Percentiles rank a stretch among this genome's conserved stretches.
These are phyloP conservation scores for Yamadazyma epiphylla DNA, from an alignment of 1,139 yeast species.

Conservation along the genomic window DNA sequence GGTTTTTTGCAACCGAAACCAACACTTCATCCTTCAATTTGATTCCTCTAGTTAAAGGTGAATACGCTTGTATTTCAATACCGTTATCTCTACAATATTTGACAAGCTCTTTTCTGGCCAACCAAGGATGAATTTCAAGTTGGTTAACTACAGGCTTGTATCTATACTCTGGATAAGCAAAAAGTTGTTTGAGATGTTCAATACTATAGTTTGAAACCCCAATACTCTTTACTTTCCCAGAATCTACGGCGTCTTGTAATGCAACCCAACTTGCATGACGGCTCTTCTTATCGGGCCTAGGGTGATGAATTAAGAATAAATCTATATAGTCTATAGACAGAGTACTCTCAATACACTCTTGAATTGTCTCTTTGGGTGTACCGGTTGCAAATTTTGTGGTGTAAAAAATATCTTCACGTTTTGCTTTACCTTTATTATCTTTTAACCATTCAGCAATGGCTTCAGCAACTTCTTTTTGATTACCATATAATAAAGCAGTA, in stretches of 20 bases:
- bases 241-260: conserved; percentile 56
- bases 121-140: conserved; percentile 36
- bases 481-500: conserved; percentile 45
- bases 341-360: conserved; percentile 4
- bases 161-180: conserved; percentile 38
- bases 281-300: conserved; percentile 25
- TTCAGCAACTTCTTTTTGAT: conserved; percentile 43
- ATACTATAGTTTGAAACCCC: conserved; percentile 69
- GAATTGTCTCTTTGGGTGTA: conserved; percentile 1
- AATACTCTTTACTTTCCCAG: conserved; percentile 49
- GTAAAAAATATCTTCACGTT: conserved; percentile 31
- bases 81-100: conserved; percentile 22
- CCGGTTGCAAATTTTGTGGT: conserved; percentile 30
- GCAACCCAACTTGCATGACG: conserved; percentile 55
- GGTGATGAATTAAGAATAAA: conserved; percentile 54
- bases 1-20: too few species aligned
- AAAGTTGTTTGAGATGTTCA: conserved; percentile 54
- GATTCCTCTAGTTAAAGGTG: conserved; percentile 16
- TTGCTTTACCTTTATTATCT: conserved; percentile 28
- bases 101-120: conserved; percentile 34
- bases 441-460: conserved; percentile 19
- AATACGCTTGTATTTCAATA: conserved; percentile 28
- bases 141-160: conserved; percentile 32
- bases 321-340: conserved; percentile 39
- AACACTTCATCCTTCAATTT: background rate